Evolutionary conservation across 768 basidiomycete genomes (phyloP), one percentile per base, ranked within the genome.

Genomic region (Tremella yokohamensis): DNA sequence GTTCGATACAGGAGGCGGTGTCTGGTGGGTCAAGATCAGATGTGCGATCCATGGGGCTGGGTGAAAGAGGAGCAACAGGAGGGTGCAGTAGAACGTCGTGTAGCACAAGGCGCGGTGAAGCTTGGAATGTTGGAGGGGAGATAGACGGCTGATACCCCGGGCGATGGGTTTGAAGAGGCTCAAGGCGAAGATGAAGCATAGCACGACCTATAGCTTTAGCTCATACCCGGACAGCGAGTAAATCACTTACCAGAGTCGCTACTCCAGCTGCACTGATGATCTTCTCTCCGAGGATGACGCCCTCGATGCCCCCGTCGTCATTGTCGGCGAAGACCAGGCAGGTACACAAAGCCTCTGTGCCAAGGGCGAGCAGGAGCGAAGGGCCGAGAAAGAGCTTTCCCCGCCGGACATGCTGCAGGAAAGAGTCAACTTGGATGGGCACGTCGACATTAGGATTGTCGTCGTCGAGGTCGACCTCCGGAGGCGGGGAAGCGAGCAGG

Each of bases 41-140:
- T 64, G 65, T 48, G 55, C 38, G 42, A 66, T 61, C 12, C 48
- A 37, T 11, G 70, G 70, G 12, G 62, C 16, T 4, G 63, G 40
- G 18, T 61, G 63, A 7, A 64, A 8, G 58, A 62, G 34, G 24
- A 65, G 15, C 20, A 54, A 4, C 1, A 53, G 6, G 37, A 59
- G 48, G 24, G 47, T 24, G 24, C 44, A 8, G 34, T 65, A 38
- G 57, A 71, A 68, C 38, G 49, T 39, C 15, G 37, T 25, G 8
- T 37, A 22, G 51, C 62, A 64, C 18, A 71, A 55, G n/a, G 16
- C 16, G 6, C 62, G 52, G 24, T 71, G 69, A 2, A 67, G 34
- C 1, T 25, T 9, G 44, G 56, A 40, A 52, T 63, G 38, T 59
- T 42, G 3, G 3, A 16, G 39, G 52, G 34, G 40, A 12, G 56